Conservation (phyloP, 495 filamentous ascomycete genomes). For the Trichoderma reesei region DNA sequence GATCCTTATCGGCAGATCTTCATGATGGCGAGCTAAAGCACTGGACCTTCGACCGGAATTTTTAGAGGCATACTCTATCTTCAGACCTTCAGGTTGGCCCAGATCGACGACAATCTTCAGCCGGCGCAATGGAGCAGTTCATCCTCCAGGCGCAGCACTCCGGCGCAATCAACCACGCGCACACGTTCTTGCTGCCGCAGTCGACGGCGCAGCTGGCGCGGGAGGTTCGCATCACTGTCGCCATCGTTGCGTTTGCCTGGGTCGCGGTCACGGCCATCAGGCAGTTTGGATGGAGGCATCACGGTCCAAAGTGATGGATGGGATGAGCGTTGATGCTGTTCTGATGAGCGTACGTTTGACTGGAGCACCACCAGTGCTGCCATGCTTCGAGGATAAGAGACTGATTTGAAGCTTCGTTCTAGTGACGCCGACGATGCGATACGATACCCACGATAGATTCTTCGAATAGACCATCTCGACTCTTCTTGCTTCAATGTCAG, state of each 20-base stretch:
- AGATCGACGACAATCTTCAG: not conserved
- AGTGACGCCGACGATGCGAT: not conserved
- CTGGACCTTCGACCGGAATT: not conserved
- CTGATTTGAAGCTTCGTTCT: not conserved
- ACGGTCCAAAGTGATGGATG: not conserved
- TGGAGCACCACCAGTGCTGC: no score
- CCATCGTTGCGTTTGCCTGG: constrained; percentile 11
- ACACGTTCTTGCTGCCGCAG: constrained; percentile 6
- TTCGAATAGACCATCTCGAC: no score
- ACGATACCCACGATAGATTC: no score
- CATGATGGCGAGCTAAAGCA: not conserved
- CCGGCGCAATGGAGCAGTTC: constrained; percentile 11
- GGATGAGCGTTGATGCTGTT: not conserved
- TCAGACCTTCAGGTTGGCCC: not conserved
- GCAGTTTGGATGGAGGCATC: constrained; percentile 6
- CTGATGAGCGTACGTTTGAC: not conserved
- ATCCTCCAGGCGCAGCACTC: constrained; percentile 11
- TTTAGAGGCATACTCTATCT: not conserved
- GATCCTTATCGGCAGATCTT: not conserved
- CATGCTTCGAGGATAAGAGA: not conserved
- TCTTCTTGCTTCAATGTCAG: no score
- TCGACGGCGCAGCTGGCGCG: constrained; percentile 7
- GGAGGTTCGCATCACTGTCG: constrained; percentile 10
- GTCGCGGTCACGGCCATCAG: constrained; percentile 10
- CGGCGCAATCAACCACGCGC: constrained; percentile 7